A percentile compares a stretch with the other conserved stretches of the same genome.
Conservation (phyloP, 495 filamentous ascomycete species). For the Barbatosphaeria neglecta region DNA sequence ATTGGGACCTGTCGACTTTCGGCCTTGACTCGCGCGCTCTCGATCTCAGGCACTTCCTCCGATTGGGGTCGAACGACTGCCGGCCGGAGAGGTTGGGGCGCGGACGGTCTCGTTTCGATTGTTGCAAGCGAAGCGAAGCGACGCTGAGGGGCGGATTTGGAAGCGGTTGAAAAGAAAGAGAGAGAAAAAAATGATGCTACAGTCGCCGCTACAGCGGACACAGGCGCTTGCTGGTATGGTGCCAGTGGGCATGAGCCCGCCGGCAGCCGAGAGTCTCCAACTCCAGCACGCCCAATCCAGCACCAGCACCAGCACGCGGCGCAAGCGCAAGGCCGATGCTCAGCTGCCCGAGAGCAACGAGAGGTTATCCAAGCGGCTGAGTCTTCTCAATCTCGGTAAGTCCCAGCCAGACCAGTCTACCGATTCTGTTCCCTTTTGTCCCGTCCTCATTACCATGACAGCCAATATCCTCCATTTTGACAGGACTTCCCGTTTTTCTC, state of each 20-base stretch:
- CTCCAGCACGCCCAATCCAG: background rate
- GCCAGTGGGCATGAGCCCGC: background rate
- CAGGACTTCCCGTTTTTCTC: no score
- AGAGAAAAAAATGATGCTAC: background rate
- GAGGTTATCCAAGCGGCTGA: conserved; percentile 67
- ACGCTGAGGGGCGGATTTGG: background rate
- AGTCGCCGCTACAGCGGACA: background rate
- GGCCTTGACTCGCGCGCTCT: no score
- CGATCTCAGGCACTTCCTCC: no score
- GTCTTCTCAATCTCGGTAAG: conserved; percentile 70
- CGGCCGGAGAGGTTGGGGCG: no score
- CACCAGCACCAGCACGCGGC: conserved; percentile 11
- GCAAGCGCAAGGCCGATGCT: conserved; percentile 43
- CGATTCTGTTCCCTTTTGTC: background rate
- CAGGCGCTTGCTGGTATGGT: background rate
- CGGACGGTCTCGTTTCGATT: no score
- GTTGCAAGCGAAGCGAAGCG: no score
- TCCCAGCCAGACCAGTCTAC: conserved; percentile 3
- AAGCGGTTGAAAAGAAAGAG: background rate
- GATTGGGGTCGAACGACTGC: no score
- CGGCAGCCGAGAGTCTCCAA: background rate
- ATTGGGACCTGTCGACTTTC: no score
- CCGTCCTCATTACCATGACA: no score
- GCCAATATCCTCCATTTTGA: no score
- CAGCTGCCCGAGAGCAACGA: conserved; percentile 35